phyloP scores from a whole-genome alignment of 768 basidiomycete species.

The Harrya chromipes region DNA sequence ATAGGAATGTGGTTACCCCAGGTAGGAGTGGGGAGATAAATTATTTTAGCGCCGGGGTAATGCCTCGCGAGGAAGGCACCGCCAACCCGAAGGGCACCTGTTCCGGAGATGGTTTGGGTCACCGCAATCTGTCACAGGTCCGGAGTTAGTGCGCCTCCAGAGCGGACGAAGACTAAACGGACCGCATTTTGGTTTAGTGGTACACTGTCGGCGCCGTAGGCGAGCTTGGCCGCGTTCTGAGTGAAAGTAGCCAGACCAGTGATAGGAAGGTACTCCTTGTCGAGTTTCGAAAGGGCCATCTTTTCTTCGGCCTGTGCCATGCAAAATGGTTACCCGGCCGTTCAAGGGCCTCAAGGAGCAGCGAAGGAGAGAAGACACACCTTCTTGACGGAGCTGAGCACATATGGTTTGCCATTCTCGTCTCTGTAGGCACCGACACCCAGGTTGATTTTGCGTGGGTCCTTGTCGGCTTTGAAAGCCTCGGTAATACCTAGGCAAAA shows the following conservation, averaged over 20 bases:
- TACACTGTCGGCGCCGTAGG: conserved; percentile 79
- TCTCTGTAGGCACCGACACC: conserved; percentile 98
- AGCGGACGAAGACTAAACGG: conserved; percentile 31
- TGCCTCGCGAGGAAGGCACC: conserved; percentile 88
- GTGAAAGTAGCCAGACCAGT: conserved; percentile 87
- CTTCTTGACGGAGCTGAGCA: conserved; percentile 86
- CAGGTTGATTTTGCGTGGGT: conserved; percentile 92
- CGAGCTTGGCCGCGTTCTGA: conserved; percentile 81
- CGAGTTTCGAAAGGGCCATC: conserved; percentile 58
- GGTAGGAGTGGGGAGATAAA: conserved; percentile 90
- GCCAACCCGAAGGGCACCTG: conserved; percentile 95
- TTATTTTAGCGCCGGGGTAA: conserved; percentile 80
- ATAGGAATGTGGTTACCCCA: conserved; percentile 98
- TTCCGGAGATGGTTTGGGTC: conserved; percentile 96
- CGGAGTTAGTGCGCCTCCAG: background rate
- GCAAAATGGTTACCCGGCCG: background rate
- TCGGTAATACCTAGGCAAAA: conserved; percentile 73
- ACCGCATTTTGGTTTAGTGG: conserved; percentile 73
- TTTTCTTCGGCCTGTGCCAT: conserved; percentile 68
- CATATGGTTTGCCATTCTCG: conserved; percentile 91
- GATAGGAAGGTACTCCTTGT: conserved; percentile 98
- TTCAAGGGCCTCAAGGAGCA: background rate
- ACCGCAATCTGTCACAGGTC: conserved; percentile 60
- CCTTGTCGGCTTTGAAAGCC: conserved; percentile 94
- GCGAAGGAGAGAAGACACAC: conserved; percentile 34